Conservation (phyloP, 345 rosid genomes). For the Brassica carinata region DNA sequence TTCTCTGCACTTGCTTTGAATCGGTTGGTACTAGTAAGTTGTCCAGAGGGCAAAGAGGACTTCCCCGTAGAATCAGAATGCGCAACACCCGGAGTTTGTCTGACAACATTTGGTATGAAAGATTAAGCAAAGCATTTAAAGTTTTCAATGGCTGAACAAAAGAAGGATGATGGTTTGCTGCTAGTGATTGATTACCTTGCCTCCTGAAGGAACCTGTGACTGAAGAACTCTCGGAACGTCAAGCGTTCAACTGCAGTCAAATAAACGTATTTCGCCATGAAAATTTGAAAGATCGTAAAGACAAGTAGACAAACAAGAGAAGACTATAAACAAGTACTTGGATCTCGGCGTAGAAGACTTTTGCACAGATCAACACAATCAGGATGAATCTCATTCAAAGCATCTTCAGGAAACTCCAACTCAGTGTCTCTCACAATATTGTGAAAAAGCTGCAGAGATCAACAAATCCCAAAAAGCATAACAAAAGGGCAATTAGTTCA, state of each 20-base stretch:
- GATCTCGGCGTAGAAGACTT: constrained; percentile 65
- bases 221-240: constrained; percentile 71
- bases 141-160: not conserved
- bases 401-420: constrained; percentile 67
- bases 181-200: constrained; percentile 48
- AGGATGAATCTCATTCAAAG: constrained; percentile 59
- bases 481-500: constrained; percentile 8
- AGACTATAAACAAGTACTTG: constrained; percentile 48
- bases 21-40: constrained; percentile 17
- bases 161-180: no score
- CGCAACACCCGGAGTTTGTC: constrained; percentile 43
- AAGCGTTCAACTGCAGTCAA: constrained; percentile 64
- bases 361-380: constrained; percentile 83
- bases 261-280: not conserved
- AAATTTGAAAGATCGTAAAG: not conserved
- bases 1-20: constrained; percentile 30
- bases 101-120: constrained; percentile 41
- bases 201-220: constrained; percentile 62
- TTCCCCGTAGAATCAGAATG: constrained; percentile 43
- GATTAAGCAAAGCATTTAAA: constrained; percentile 24
- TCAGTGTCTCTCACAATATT: constrained; percentile 69
- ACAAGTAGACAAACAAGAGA: constrained; percentile 14
- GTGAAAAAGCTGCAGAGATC: constrained; percentile 66
- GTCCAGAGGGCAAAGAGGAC: constrained; percentile 24
- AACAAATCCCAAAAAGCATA: constrained; percentile 20